These are phyloP conservation scores for Populus hybrid DNA, from an alignment of 441 rosid genomes.

Conservation along the genomic window DNA sequence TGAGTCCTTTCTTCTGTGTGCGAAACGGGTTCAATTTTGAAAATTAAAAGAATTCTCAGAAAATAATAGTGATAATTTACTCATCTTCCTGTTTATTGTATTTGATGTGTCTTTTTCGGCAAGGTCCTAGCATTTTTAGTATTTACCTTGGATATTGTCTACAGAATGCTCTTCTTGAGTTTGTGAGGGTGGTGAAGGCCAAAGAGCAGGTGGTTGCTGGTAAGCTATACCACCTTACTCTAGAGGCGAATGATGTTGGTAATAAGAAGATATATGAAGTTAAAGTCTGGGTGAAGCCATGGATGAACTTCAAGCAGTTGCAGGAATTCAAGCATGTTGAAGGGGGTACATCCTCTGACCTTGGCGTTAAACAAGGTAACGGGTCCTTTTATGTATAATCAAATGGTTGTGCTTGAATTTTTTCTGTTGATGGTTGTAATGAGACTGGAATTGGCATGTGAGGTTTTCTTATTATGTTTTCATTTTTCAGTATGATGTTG, in stretches of 20 bases:
- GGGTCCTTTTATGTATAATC: not conserved
- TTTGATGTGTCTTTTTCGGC: not conserved
- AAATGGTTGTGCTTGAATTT: not conserved
- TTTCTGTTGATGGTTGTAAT: not conserved
- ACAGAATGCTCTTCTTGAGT: conserved; percentile 68
- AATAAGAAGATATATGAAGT: conserved; percentile 72
- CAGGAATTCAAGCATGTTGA: conserved; percentile 73
- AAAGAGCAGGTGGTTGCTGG: conserved; percentile 77
- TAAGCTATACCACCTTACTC: conserved; percentile 64
- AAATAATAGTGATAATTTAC: not conserved
- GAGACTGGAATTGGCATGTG: not conserved
- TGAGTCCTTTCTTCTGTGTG: too few species aligned
- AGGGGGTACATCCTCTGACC: conserved; percentile 29
- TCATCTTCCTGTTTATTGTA: not conserved
- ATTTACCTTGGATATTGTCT: conserved; percentile 2
- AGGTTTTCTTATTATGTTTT: not conserved
- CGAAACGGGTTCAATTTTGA: not conserved
- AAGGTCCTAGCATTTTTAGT: not conserved
- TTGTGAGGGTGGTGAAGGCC: conserved; percentile 68
- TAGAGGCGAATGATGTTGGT: conserved; percentile 72
- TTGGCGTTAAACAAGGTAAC: conserved; percentile 31
- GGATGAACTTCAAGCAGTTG: conserved; percentile 73
- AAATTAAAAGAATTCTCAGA: not conserved
- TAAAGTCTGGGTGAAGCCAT: conserved; percentile 81
- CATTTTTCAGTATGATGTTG: not conserved